Evolutionary conservation across 2,329 filamentous ascomycete species (phyloP).

Genomic region (Pezicula radicicola): DNA sequence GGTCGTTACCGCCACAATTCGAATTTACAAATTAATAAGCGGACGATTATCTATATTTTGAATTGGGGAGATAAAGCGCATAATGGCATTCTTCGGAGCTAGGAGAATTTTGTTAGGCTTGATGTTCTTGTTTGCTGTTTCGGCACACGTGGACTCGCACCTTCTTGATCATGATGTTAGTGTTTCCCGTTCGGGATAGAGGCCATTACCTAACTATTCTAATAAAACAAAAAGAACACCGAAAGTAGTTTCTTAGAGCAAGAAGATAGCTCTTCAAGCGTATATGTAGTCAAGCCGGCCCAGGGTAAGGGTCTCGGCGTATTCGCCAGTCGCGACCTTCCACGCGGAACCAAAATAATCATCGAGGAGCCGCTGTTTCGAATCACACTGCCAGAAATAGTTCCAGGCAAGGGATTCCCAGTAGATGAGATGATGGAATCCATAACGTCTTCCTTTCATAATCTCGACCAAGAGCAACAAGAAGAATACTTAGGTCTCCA

Average conservation of each 20-base stretch:
- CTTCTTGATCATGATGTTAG: too few relatives aligned
- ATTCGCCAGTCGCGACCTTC: constrained; percentile 32
- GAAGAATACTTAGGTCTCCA: constrained; percentile 26
- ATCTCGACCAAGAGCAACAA: constrained; percentile 19
- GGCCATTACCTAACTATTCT: too few relatives aligned
- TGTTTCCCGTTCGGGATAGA: too few relatives aligned
- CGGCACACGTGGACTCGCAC: too few relatives aligned
- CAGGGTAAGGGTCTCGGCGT: constrained; percentile 38
- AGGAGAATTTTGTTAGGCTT: constrained; percentile 71
- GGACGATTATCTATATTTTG: too few relatives aligned
- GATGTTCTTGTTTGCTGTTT: constrained; percentile 18
- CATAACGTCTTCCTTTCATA: constrained; percentile 24
- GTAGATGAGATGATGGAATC: constrained; percentile 27
- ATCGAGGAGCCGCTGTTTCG: constrained; percentile 34
- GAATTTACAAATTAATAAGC: too few relatives aligned
- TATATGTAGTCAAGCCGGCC: constrained; percentile 20
- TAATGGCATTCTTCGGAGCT: too few relatives aligned
- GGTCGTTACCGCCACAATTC: too few relatives aligned
- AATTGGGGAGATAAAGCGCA: too few relatives aligned
- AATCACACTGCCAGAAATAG: constrained; percentile 22
- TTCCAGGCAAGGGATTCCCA: constrained; percentile 28
- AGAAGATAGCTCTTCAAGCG: too few relatives aligned
- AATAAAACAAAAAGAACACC: too few relatives aligned
- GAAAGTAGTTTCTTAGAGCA: too few relatives aligned
- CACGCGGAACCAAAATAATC: constrained; percentile 35